These are phyloP conservation scores for Silene coronaria DNA, from an alignment of 179 eudicot species.

Conservation along the genomic window DNA sequence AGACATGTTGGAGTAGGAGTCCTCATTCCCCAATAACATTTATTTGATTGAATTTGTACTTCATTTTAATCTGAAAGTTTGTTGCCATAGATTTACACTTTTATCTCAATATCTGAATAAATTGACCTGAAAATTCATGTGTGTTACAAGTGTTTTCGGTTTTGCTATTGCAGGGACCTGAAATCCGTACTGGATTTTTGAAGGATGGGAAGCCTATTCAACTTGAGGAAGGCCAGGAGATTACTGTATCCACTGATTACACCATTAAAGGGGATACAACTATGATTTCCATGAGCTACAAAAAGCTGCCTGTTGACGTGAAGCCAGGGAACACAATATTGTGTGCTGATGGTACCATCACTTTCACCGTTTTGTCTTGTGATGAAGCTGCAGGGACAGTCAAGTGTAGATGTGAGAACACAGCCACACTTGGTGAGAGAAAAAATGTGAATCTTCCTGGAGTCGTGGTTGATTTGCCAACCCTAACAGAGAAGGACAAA, in stretches of 20 bases:
- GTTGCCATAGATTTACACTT: not conserved
- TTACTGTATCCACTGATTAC: constrained; percentile 34
- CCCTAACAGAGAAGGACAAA: constrained; percentile 37
- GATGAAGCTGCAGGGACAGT: constrained; percentile 30
- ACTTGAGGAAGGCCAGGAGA: constrained; percentile 36
- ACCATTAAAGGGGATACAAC: constrained; percentile 31
- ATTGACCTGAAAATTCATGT: not conserved
- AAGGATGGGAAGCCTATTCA: constrained; percentile 38
- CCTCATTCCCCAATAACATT: not conserved
- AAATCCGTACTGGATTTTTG: constrained; percentile 40
- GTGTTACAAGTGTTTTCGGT: not conserved
- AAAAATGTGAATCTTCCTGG: constrained; percentile 45
- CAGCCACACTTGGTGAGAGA: constrained; percentile 34
- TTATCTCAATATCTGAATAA: not conserved
- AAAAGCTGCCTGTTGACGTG: constrained; percentile 32
- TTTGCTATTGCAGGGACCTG: constrained; percentile 33
- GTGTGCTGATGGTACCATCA: constrained; percentile 42
- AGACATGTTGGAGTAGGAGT: not conserved
- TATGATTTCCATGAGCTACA: constrained; percentile 37
- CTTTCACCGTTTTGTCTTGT: constrained; percentile 39
- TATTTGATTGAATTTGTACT: not conserved
- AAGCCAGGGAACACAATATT: constrained; percentile 35
- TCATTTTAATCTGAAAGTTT: not conserved
- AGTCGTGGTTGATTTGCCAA: constrained; percentile 41
- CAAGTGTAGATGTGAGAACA: constrained; percentile 38